Evolutionary conservation across 2,329 filamentous ascomycete species (phyloP).

Genomic region (Fusarium globosum): DNA sequence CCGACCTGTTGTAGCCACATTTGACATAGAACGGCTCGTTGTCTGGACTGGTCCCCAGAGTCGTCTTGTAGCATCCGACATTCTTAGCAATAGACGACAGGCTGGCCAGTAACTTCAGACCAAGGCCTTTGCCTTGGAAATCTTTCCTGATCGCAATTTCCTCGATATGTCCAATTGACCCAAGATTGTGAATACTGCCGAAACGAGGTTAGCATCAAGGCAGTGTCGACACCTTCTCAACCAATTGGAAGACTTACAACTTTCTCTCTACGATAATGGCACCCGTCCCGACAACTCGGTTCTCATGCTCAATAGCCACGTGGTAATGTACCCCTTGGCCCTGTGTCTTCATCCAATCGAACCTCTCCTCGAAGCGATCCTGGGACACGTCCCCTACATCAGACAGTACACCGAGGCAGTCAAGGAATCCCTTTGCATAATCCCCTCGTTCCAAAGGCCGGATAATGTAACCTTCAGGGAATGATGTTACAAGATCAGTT

Average conservation of each 20-base stretch:
- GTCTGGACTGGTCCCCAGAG: neutral
- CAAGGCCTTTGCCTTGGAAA: neutral
- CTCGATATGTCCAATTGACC: neutral
- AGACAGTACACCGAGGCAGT: neutral
- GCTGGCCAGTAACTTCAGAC: neutral
- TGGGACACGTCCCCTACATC: neutral
- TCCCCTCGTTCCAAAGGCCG: neutral
- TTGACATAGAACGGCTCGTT: neutral
- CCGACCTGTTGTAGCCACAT: neutral
- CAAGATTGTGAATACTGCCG: neutral
- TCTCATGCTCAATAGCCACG: neutral
- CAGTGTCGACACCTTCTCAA: accelerated
- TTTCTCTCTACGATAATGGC: neutral
- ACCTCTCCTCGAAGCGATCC: neutral
- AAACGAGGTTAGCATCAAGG: neutral
- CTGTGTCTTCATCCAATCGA: neutral
- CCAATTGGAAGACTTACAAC: neutral
- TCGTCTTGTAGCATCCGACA: neutral
- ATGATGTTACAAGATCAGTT: neutral
- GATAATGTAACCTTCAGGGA: neutral
- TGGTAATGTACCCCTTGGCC: neutral
- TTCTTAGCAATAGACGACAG: neutral
- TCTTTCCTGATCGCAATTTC: neutral
- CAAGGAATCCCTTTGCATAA: neutral
- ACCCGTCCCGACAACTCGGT: neutral